Percentiles rank a stretch among this genome's conserved stretches.
Evolutionary conservation across 768 basidiomycete genomes (phyloP).

Genomic region (Leccinum longicurvipes): DNA sequence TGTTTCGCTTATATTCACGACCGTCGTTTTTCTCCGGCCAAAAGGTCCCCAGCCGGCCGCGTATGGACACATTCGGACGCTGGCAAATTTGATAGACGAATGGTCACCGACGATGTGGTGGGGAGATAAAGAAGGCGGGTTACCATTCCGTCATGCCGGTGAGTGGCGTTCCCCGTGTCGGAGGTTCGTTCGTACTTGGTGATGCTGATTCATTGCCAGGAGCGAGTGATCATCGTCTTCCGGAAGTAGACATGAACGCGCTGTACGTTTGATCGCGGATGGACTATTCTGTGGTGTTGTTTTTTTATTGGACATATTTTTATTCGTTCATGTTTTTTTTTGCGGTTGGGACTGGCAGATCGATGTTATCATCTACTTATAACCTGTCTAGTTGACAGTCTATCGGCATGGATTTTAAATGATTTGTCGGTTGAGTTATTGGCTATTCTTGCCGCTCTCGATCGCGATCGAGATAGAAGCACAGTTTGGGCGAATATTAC

Average conservation of each 20-base stretch:
- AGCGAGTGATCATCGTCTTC: conserved; percentile 23
- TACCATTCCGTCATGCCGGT: conserved; percentile 19
- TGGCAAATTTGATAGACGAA: conserved; percentile 35
- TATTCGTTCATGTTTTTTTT: not conserved
- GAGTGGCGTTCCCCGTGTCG: conserved; percentile 3
- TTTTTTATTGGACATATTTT: not conserved
- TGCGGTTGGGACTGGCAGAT: not conserved
- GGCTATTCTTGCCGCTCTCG: conserved; percentile 9
- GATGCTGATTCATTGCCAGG: conserved; percentile 11
- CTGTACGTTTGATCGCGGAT: conserved; percentile 16
- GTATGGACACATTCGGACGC: conserved; percentile 35
- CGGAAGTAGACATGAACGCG: conserved; percentile 17
- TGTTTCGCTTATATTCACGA: conserved; percentile 17
- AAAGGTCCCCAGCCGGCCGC: conserved; percentile 28
- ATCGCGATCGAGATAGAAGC: conserved; percentile 20
- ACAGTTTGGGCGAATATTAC: conserved; percentile 5
- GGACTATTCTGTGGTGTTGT: not conserved
- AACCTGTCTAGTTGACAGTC: no score
- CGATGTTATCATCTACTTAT: not conserved
- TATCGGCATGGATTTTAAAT: no score
- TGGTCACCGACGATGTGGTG: conserved; percentile 35
- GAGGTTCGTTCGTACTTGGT: not conserved
- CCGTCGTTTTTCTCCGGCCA: conserved; percentile 12
- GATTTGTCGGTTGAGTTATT: conserved; percentile 3
- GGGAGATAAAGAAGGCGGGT: conserved; percentile 20